Evolutionary conservation across 306 rosid species (phyloP).

Genomic region (Gillenia trifoliata): DNA sequence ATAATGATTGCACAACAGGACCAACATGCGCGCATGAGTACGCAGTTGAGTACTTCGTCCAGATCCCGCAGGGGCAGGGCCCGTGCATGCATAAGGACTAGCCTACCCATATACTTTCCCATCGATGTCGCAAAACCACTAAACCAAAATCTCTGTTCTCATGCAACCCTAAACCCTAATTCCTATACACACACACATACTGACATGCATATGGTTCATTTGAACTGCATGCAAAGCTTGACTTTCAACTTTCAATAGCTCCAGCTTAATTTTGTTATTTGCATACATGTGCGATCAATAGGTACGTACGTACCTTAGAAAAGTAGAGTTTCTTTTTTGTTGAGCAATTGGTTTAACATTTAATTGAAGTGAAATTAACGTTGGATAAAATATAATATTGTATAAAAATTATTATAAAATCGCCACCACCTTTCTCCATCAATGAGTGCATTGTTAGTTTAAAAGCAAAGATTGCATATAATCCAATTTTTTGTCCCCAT

Average conservation of each 20-base stretch:
- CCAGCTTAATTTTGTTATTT: background rate
- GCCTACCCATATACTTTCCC: background rate
- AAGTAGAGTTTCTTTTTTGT: conserved; percentile 19
- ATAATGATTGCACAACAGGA: too few relatives aligned
- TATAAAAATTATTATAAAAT: background rate
- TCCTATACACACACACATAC: background rate
- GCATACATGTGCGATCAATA: background rate
- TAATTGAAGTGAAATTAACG: background rate
- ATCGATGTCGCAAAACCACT: too few relatives aligned
- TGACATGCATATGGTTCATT: background rate
- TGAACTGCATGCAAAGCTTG: background rate
- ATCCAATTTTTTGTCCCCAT: background rate
- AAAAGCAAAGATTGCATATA: conserved; percentile 5
- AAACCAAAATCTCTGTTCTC: too few relatives aligned
- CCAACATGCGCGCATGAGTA: background rate
- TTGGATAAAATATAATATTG: background rate
- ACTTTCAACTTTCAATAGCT: background rate
- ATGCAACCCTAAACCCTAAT: background rate
- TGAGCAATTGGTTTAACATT: background rate
- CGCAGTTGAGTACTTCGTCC: background rate
- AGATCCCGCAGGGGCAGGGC: too few relatives aligned
- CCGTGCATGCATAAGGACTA: background rate
- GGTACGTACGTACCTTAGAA: background rate
- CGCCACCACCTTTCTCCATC: background rate
- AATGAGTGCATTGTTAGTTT: conserved; percentile 16